Evolutionary conservation across 305 asterid genomes (phyloP).

Genomic region (Fraxinus paxiana): DNA sequence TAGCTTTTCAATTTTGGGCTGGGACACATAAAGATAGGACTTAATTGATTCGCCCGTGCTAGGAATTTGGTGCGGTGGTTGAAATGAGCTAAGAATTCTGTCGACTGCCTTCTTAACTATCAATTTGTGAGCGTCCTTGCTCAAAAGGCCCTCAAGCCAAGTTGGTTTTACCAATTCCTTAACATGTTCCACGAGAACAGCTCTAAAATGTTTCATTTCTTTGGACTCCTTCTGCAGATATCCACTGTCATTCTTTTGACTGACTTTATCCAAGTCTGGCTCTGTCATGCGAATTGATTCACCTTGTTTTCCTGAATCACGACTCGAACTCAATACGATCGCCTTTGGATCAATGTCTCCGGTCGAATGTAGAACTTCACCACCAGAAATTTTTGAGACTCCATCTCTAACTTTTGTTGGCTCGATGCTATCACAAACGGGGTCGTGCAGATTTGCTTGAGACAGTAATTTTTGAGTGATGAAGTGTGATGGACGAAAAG

Average conservation of each 20-base stretch:
- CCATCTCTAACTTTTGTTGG: constrained; percentile 34
- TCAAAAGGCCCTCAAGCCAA: constrained; percentile 72
- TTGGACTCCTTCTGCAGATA: constrained; percentile 42
- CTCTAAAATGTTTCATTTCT: constrained; percentile 49
- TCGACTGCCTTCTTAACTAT: constrained; percentile 70
- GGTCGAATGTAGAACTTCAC: constrained; percentile 24
- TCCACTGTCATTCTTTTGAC: constrained; percentile 29
- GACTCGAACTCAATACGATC: constrained; percentile 26
- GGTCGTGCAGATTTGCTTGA: constrained; percentile 42
- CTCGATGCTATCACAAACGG: constrained; percentile 40
- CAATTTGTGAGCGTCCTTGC: constrained; percentile 74
- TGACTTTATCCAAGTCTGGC: constrained; percentile 33
- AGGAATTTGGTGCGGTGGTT: constrained; percentile 58
- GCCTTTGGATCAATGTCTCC: constrained; percentile 27
- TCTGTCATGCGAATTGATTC: constrained; percentile 29
- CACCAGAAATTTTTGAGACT: constrained; percentile 31
- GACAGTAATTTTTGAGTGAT: constrained; percentile 48
- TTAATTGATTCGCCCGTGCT: constrained; percentile 48
- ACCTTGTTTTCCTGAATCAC: constrained; percentile 29
- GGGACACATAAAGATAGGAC: constrained; percentile 50
- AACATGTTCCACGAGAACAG: constrained; percentile 66
- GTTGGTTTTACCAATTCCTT: constrained; percentile 77
- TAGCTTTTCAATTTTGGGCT: constrained; percentile 63
- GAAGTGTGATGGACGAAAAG: constrained; percentile 64
- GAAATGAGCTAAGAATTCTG: constrained; percentile 63